Evolutionary conservation across 2,329 filamentous ascomycete genomes (phyloP).

Genomic region (Rhytidhysteron rufulum): DNA sequence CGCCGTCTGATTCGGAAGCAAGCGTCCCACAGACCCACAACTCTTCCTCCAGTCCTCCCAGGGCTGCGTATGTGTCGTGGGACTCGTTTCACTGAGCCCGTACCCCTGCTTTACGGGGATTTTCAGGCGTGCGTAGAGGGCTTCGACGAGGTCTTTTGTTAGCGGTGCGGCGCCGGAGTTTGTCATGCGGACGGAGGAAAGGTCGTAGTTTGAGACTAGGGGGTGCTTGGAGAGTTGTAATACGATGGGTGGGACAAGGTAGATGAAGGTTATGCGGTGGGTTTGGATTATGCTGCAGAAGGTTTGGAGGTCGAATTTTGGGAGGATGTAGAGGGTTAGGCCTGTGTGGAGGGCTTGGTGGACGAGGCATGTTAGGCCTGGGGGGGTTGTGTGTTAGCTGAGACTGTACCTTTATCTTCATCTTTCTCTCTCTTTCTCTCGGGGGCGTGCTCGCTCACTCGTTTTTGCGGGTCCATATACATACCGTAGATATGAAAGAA

Average conservation of each 20-base stretch:
- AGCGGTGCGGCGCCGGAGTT: conserved; percentile 85
- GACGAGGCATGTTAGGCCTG: conserved; percentile 68
- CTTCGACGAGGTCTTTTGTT: conserved; percentile 73
- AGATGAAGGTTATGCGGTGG: conserved; percentile 70
- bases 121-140: conserved; percentile 68
- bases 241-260: conserved; percentile 81
- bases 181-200: conserved; percentile 75
- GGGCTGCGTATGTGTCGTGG: conserved; percentile 69
- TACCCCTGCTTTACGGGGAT: conserved; percentile 90
- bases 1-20: conserved; percentile 75
- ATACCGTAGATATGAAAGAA: conserved; percentile 89
- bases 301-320: conserved; percentile 75
- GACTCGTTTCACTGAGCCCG: conserved; percentile 82
- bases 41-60: conserved; percentile 73
- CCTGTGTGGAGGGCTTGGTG: conserved; percentile 66
- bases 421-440: no score
- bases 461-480: no score
- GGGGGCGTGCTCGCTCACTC: no score
- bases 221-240: conserved; percentile 78
- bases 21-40: conserved; percentile 72
- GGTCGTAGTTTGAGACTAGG: conserved; percentile 72
- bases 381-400: neutral
- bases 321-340: conserved; percentile 65
- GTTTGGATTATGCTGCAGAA: conserved; percentile 76
- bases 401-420: neutral